A percentile compares a stretch with the other conserved stretches of the same genome.
Evolutionary conservation across 768 basidiomycete genomes (phyloP).

Genomic region (Arthromyces matolae): DNA sequence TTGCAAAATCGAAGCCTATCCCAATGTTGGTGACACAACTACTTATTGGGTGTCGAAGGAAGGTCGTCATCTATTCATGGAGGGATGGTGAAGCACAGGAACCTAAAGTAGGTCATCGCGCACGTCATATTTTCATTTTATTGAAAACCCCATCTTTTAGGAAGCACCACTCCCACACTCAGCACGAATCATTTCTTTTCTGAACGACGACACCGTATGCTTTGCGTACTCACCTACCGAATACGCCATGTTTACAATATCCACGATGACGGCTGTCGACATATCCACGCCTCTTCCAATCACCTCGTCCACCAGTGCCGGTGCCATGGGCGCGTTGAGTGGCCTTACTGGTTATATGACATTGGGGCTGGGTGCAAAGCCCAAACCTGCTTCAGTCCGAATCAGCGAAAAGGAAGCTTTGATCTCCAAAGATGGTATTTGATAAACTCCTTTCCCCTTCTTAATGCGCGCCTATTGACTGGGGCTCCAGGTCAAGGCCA

Average conservation of each 20-base stretch:
- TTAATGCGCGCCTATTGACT: background rate
- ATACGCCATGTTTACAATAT: slow-evolving; percentile 68
- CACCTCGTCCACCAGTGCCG: slow-evolving; percentile 37
- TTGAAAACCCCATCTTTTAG: slow-evolving; percentile 35
- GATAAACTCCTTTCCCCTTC: background rate
- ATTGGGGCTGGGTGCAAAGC: slow-evolving; percentile 70
- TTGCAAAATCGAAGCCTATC: slow-evolving; percentile 41
- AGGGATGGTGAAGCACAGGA: slow-evolving; percentile 79
- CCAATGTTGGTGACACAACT: slow-evolving; percentile 73
- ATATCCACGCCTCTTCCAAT: slow-evolving; percentile 47
- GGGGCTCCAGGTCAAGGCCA: slow-evolving; percentile 57
- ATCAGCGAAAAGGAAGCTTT: slow-evolving; percentile 61
- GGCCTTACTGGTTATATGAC: slow-evolving; percentile 86
- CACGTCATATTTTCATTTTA: background rate
- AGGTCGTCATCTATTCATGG: slow-evolving; percentile 83
- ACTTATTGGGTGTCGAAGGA: slow-evolving; percentile 81
- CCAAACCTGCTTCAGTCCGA: slow-evolving; percentile 58
- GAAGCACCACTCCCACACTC: slow-evolving; percentile 86
- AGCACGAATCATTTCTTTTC: slow-evolving; percentile 78
- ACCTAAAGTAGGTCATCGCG: slow-evolving; percentile 46
- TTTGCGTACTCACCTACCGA: slow-evolving; percentile 82
- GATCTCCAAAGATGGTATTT: slow-evolving; percentile 77
- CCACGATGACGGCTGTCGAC: slow-evolving; percentile 53
- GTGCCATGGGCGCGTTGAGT: slow-evolving; percentile 72
- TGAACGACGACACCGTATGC: slow-evolving; percentile 56